Evolutionary conservation across 257 asterid genomes (phyloP).

Genomic region (Rehmannia glutinosa): DNA sequence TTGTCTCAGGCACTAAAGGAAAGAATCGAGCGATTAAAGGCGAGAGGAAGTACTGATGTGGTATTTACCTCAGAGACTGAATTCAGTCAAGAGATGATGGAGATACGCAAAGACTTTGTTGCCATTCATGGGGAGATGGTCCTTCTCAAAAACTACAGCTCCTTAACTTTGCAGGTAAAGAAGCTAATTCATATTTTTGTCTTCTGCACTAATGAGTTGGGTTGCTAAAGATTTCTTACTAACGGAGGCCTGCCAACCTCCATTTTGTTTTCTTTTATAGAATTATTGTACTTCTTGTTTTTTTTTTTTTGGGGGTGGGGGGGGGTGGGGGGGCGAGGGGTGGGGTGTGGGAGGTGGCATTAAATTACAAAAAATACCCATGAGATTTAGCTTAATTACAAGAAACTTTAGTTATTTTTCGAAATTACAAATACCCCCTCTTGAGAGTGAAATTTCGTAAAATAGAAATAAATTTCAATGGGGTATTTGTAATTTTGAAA

Average conservation of each 20-base stretch:
- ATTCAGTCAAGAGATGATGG: constrained; percentile 75
- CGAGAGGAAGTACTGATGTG: constrained; percentile 33
- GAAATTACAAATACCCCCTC: no score
- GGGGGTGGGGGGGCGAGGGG: no score
- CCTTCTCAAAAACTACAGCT: constrained; percentile 83
- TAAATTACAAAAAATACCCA: no score
- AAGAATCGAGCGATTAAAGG: constrained; percentile 66
- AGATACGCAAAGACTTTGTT: constrained; percentile 79
- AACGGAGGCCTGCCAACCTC: no score
- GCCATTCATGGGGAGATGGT: constrained; percentile 96
- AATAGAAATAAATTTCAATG: no score
- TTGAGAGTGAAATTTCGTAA: no score
- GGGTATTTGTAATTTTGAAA: no score
- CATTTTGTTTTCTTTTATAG: no score
- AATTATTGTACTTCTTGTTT: no score
- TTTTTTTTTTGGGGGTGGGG: background rate
- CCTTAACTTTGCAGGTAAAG: constrained; percentile 86
- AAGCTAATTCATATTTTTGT: constrained; percentile 6
- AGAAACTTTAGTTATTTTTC: no score
- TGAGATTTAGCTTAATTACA: no score
- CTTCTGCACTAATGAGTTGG: background rate
- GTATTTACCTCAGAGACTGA: constrained; percentile 54
- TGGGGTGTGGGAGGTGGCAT: no score
- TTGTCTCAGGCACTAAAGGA: constrained; percentile 68
- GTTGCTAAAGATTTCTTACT: background rate